Evolutionary conservation across 192 early-diverging fungal genomes (phyloP).

Genomic region (Chytriomyces hyalinus): DNA sequence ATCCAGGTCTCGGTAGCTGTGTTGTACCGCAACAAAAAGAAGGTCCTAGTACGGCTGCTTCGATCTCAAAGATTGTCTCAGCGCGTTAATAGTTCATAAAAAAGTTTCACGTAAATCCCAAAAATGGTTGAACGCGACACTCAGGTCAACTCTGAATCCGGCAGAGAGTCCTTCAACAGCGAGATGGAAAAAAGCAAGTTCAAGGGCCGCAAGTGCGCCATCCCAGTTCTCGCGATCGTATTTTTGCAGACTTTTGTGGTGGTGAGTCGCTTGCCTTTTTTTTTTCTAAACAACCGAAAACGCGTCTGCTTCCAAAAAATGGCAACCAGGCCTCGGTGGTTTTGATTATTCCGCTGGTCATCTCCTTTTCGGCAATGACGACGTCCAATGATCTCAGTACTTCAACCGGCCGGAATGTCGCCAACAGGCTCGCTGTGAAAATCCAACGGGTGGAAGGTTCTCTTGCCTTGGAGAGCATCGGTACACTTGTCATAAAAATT

Average conservation of each 20-base stretch:
- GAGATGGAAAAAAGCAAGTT: neutral
- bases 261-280: neutral
- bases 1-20: too few species aligned
- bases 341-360: slow-evolving; percentile 3
- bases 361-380: neutral
- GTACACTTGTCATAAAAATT: neutral
- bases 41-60: too few species aligned
- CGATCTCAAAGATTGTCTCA: too few species aligned
- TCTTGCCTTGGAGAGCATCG: neutral
- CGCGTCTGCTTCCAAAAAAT: neutral
- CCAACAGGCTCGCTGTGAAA: neutral
- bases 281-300: neutral
- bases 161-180: too few species aligned
- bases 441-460: neutral
- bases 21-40: too few species aligned
- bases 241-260: slow-evolving; percentile 1
- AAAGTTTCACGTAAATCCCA: too few species aligned
- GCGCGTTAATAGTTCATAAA: too few species aligned
- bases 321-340: slow-evolving; percentile 8
- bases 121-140: too few species aligned
- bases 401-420: neutral
- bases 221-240: neutral
- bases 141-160: too few species aligned
- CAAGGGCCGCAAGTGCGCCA: neutral
- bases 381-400: neutral